A percentile compares a stretch with the other conserved stretches of the same genome.
phyloP scores from a whole-genome alignment of 345 rosid genomes.

The Populus deltoides region DNA sequence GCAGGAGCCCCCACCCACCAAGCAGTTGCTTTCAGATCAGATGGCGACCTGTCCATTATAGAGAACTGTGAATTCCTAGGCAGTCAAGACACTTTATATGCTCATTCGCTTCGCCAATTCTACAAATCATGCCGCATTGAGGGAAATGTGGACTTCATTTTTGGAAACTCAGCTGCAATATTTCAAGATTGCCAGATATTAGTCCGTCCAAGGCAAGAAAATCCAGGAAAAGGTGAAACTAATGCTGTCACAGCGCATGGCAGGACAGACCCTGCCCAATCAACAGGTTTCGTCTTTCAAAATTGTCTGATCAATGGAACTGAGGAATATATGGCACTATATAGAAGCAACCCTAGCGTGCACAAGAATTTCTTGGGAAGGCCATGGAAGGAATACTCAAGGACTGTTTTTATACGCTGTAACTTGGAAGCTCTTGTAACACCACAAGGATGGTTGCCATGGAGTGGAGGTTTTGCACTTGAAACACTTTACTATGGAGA shows the following conservation, averaged over 20 bases:
- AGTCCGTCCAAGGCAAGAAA: slow-evolving; percentile 57
- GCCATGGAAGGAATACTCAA: slow-evolving; percentile 95
- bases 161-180: slow-evolving; percentile 77
- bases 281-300: slow-evolving; percentile 67
- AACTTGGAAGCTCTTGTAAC: slow-evolving; percentile 51
- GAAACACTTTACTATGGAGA: slow-evolving; percentile 88
- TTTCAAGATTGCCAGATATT: slow-evolving; percentile 68
- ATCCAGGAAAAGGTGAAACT: slow-evolving; percentile 73
- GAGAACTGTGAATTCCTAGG: slow-evolving; percentile 89
- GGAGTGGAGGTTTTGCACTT: slow-evolving; percentile 63
- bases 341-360: slow-evolving; percentile 49
- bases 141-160: slow-evolving; percentile 93
- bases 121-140: slow-evolving; percentile 73
- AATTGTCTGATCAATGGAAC: slow-evolving; percentile 80
- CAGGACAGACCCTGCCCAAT: slow-evolving; percentile 74
- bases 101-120: slow-evolving; percentile 81
- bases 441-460: slow-evolving; percentile 81
- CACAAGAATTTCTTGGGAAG: slow-evolving; percentile 75
- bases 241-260: slow-evolving; percentile 88
- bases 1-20: slow-evolving; percentile 87
- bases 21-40: slow-evolving; percentile 90
- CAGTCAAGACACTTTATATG: slow-evolving; percentile 87
- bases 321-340: slow-evolving; percentile 63
- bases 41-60: slow-evolving; percentile 67
- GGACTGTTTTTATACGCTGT: slow-evolving; percentile 67